Conservation (phyloP, 2,329 filamentous ascomycete species). For the Pseudonectria buxi region DNA sequence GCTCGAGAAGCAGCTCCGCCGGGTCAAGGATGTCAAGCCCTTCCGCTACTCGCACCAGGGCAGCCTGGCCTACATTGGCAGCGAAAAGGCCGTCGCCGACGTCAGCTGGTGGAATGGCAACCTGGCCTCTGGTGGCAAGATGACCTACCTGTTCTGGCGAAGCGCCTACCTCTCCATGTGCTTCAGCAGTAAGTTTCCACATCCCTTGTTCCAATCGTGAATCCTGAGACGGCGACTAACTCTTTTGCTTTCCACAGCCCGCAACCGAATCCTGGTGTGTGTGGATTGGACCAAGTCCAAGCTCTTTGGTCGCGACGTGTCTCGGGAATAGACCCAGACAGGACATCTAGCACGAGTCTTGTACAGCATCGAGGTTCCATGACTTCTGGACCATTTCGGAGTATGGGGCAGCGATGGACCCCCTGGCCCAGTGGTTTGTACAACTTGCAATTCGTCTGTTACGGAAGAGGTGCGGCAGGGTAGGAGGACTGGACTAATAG, state of each 20-base stretch:
- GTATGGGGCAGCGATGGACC: background rate
- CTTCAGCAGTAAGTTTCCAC: slow-evolving; percentile 80
- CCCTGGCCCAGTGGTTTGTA: background rate
- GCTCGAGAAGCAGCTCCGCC: slow-evolving; percentile 77
- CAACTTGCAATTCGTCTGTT: background rate
- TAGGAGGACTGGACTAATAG: background rate
- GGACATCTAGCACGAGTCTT: slow-evolving; percentile 12
- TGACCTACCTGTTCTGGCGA: slow-evolving; percentile 98
- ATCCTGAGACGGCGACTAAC: slow-evolving; percentile 8
- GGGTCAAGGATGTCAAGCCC: slow-evolving; percentile 90
- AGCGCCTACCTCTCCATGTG: slow-evolving; percentile 99
- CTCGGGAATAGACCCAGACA: slow-evolving; percentile 56
- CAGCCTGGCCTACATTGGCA: slow-evolving; percentile 93
- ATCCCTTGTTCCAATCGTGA: background rate
- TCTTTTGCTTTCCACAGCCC: slow-evolving; percentile 50
- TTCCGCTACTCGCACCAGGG: slow-evolving; percentile 99
- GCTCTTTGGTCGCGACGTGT: slow-evolving; percentile 91
- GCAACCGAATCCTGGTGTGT: slow-evolving; percentile 87
- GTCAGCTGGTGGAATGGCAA: slow-evolving; percentile 97
- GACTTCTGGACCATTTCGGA: slow-evolving; percentile 5
- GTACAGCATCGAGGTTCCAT: slow-evolving; percentile 18
- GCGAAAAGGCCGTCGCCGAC: slow-evolving; percentile 95
- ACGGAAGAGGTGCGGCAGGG: no score
- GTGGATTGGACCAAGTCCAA: slow-evolving; percentile 97
- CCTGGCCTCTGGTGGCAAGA: slow-evolving; percentile 81